Percentiles rank a stretch among this genome's conserved stretches.
Evolutionary conservation across 225 moss, liverwort and hornwort genomes (phyloP).

Genomic region (Pleurozium schreberi): DNA sequence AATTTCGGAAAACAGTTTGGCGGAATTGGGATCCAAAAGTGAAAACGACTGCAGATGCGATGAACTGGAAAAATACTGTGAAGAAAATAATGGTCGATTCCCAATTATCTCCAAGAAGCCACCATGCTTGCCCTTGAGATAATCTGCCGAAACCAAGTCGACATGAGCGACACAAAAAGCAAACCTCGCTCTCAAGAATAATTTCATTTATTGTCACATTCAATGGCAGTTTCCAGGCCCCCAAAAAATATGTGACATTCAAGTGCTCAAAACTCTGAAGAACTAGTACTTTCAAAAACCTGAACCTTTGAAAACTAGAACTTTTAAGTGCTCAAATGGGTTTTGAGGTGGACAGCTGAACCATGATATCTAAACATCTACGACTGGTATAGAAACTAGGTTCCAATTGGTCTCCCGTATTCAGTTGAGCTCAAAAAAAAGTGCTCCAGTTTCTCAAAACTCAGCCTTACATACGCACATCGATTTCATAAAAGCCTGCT

Average conservation of each 20-base stretch:
- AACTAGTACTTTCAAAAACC: neutral
- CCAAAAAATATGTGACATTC: neutral
- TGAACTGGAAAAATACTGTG: slow-evolving; percentile 43
- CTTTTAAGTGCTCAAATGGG: neutral
- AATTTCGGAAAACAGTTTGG: slow-evolving; percentile 20
- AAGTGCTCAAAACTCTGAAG: neutral
- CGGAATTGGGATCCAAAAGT: slow-evolving; percentile 45
- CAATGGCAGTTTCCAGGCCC: neutral
- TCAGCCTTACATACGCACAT: too few species aligned
- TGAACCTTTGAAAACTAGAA: neutral
- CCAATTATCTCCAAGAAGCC: slow-evolving; percentile 67
- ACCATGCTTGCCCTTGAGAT: slow-evolving; percentile 30
- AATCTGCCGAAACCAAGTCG: slow-evolving; percentile 14
- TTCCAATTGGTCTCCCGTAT: neutral
- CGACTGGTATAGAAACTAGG: neutral
- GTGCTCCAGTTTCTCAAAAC: too few species aligned
- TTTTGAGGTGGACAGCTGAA: neutral
- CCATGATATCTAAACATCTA: neutral
- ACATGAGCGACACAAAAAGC: neutral
- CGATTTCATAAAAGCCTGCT: neutral
- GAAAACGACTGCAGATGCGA: slow-evolving; percentile 36
- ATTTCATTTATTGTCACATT: neutral
- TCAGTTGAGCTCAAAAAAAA: too few species aligned
- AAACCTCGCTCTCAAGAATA: neutral
- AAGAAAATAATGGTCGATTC: slow-evolving; percentile 44